Percentiles rank a stretch among this genome's conserved stretches.
Evolutionary conservation across 78 protist species (phyloP).

Genomic region (Dictyostelium brefeldianum): DNA sequence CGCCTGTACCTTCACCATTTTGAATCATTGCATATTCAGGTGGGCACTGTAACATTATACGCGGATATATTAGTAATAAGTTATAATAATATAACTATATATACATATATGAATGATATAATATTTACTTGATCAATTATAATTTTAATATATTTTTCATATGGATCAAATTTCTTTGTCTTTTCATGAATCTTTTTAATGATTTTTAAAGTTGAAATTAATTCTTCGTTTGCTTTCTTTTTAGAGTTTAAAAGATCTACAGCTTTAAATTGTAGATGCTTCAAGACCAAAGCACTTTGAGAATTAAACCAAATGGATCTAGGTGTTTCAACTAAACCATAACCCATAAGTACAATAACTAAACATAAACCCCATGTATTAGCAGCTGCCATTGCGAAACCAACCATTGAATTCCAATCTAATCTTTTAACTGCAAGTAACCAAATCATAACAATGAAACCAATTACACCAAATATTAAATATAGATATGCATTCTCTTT

Average conservation of each 20-base stretch:
- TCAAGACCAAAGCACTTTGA: constrained; percentile 23
- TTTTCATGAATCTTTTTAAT: constrained; percentile 30
- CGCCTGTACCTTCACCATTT: constrained; percentile 62
- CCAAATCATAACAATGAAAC: constrained; percentile 56
- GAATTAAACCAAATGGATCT: constrained; percentile 52
- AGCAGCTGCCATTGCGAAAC: constrained; percentile 86
- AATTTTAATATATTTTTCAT: constrained; percentile 50
- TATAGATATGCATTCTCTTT: constrained; percentile 76
- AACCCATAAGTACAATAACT: constrained; percentile 82
- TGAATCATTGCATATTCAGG: constrained; percentile 35
- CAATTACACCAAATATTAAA: constrained; percentile 52
- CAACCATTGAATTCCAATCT: constrained; percentile 56
- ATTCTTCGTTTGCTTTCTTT: constrained; percentile 59
- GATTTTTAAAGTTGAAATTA: constrained; percentile 6
- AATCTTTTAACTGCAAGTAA: constrained; percentile 53
- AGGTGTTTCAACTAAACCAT: constrained; percentile 88
- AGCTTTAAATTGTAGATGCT: constrained; percentile 57
- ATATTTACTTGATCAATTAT: constrained; percentile 21
- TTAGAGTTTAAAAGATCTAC: constrained; percentile 16
- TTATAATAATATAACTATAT: background rate
- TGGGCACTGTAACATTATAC: constrained; percentile 31
- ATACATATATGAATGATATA: background rate
- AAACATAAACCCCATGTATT: constrained; percentile 87
- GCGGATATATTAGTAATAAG: background rate
- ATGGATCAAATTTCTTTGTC: constrained; percentile 50